phyloP scores from a whole-genome alignment of 768 basidiomycete species.

The Leucosporidium yakuticum region DNA sequence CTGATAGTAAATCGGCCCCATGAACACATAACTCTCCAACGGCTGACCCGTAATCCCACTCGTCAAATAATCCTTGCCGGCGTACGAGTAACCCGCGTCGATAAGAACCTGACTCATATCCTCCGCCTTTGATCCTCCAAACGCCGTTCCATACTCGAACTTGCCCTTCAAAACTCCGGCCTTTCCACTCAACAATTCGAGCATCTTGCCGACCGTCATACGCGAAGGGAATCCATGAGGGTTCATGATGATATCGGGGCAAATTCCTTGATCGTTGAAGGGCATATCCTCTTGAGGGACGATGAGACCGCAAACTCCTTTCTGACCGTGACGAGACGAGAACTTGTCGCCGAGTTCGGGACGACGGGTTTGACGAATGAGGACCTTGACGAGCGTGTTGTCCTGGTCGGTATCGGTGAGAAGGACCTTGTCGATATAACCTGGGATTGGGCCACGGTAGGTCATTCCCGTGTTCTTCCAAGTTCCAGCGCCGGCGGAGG shows the following conservation, averaged over 20 bases:
- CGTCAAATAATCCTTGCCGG: constrained; percentile 98
- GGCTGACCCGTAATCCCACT: constrained; percentile 97
- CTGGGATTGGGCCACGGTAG: constrained; percentile 89
- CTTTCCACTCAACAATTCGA: constrained; percentile 93
- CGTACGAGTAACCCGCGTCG: constrained; percentile 92
- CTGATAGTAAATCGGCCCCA: constrained; percentile 67
- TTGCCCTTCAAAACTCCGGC: constrained; percentile 86
- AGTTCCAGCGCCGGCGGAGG: constrained; percentile 60
- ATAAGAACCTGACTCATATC: constrained; percentile 97
- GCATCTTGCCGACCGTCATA: constrained; percentile 97
- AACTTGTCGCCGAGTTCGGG: constrained; percentile 99
- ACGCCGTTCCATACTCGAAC: constrained; percentile 89
- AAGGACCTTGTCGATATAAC: constrained; percentile 96
- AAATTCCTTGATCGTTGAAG: constrained; percentile 93
- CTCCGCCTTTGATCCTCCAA: constrained; percentile 96
- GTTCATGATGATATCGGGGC: constrained; percentile 95
- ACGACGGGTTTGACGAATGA: constrained; percentile 90
- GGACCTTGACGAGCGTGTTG: constrained; percentile 91
- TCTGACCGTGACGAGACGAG: constrained; percentile 94
- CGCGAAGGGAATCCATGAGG: constrained; percentile 99
- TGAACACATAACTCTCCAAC: constrained; percentile 94
- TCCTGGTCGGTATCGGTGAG: constrained; percentile 88
- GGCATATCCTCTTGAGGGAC: constrained; percentile 99
- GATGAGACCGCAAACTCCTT: constrained; percentile 96
- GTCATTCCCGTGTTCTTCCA: constrained; percentile 89